phyloP scores from a whole-genome alignment of 169 alveolate species.

The Toxoplasma gondii region DNA sequence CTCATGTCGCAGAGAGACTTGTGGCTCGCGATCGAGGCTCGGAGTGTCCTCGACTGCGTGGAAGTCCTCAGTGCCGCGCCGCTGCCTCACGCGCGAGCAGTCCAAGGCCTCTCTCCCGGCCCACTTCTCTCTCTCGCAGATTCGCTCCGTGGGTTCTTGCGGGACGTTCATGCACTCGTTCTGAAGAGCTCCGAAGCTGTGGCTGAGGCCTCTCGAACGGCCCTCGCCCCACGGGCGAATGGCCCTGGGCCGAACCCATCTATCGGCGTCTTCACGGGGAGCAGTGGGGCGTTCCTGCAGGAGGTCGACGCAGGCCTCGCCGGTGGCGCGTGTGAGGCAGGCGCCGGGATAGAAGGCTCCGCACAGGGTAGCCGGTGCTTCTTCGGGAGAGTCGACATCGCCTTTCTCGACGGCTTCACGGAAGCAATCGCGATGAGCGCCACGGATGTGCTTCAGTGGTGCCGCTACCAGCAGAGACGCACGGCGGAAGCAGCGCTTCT shows the following conservation, averaged over 20 bases:
- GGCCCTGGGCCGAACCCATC: neutral
- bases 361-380: neutral
- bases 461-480: neutral
- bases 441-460: neutral
- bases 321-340: neutral
- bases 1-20: constrained; percentile 2
- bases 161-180: neutral
- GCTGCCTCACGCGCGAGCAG: constrained; percentile 23
- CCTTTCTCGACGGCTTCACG: neutral
- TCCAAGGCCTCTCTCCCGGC: constrained; percentile 30
- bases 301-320: neutral
- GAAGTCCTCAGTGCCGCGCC: constrained; percentile 34
- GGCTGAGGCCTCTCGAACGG: neutral
- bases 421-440: constrained; percentile 11
- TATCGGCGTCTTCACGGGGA: neutral
- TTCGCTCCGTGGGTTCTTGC: constrained; percentile 18
- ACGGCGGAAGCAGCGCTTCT: neutral
- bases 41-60: neutral
- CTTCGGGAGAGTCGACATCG: neutral
- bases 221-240: neutral
- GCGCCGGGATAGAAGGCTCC: neutral
- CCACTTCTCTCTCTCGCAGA: constrained; percentile 48
- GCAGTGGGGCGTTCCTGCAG: neutral
- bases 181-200: no score
- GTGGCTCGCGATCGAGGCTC: constrained; percentile 16